Evolutionary conservation across 2,329 filamentous ascomycete genomes (phyloP).

Genomic region (Apiospora aurea): DNA sequence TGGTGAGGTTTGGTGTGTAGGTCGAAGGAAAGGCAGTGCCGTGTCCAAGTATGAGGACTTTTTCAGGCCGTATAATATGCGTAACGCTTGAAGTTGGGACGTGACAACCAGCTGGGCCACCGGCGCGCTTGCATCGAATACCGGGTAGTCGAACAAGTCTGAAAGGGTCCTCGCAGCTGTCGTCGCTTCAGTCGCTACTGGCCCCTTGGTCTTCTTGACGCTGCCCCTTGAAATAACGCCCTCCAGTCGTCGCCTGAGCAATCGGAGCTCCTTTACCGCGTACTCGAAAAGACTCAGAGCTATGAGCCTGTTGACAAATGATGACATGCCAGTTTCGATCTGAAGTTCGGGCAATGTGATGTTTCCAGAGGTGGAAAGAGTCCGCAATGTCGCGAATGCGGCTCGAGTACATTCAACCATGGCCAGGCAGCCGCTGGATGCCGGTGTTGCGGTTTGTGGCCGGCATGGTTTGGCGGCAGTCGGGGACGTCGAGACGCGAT

Average conservation of each 20-base stretch:
- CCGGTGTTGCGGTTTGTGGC: conserved; percentile 33
- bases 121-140: conserved; percentile 47
- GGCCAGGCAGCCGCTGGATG: conserved; percentile 57
- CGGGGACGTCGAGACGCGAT: conserved; percentile 62
- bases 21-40: conserved; percentile 61
- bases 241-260: conserved; percentile 70
- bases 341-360: conserved; percentile 68
- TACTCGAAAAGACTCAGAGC: conserved; percentile 69
- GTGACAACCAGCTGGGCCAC: conserved; percentile 64
- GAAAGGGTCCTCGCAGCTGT: conserved; percentile 56
- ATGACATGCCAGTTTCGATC: conserved; percentile 76
- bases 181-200: conserved; percentile 40
- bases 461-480: conserved; percentile 45
- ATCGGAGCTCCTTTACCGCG: conserved; percentile 71
- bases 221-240: conserved; percentile 35
- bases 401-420: conserved; percentile 73
- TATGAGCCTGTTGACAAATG: conserved; percentile 71
- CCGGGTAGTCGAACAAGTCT: conserved; percentile 69
- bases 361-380: conserved; percentile 60
- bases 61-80: conserved; percentile 66
- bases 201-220: conserved; percentile 43
- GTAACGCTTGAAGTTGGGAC: conserved; percentile 70
- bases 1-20: conserved; percentile 62
- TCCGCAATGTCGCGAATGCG: conserved; percentile 70
- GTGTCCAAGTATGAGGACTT: conserved; percentile 67